phyloP scores from a whole-genome alignment of 495 filamentous ascomycete species.

The Hypoxylon fragiforme region DNA sequence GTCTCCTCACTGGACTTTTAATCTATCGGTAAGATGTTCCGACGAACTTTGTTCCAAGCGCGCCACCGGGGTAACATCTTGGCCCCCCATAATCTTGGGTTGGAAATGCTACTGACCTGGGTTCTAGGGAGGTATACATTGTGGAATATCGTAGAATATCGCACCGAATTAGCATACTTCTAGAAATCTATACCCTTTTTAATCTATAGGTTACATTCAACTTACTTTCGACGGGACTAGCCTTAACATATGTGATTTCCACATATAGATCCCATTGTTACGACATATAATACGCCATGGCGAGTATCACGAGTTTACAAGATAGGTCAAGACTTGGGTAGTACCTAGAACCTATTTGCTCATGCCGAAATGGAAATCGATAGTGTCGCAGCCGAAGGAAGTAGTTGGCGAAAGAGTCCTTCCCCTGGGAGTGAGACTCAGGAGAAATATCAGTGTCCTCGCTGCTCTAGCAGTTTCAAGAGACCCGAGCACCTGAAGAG shows the following conservation, averaged over 20 bases:
- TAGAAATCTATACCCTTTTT: conserved; percentile 28
- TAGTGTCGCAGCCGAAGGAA: conserved; percentile 10
- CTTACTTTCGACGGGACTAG: conserved; percentile 13
- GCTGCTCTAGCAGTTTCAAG: conserved; percentile 62
- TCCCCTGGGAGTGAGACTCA: conserved; percentile 21
- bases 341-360: no score
- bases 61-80: conserved; percentile 19
- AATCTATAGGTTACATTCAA: conserved; percentile 17
- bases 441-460: conserved; percentile 48
- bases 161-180: conserved; percentile 28
- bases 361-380: conserved; percentile 25
- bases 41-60: conserved; percentile 31
- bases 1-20: conserved; percentile 29
- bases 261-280: conserved; percentile 19
- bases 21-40: conserved; percentile 35
- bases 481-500: conserved; percentile 73
- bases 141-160: no score
- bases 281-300: conserved; percentile 22
- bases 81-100: conserved; percentile 25
- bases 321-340: conserved; percentile 12
- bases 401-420: conserved; percentile 20
- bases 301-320: conserved; percentile 16
- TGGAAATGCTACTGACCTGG: no score
- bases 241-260: conserved; percentile 20
- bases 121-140: no score